phyloP scores from a whole-genome alignment of 148 eudicot species.

The Vaccinium darrowii region DNA sequence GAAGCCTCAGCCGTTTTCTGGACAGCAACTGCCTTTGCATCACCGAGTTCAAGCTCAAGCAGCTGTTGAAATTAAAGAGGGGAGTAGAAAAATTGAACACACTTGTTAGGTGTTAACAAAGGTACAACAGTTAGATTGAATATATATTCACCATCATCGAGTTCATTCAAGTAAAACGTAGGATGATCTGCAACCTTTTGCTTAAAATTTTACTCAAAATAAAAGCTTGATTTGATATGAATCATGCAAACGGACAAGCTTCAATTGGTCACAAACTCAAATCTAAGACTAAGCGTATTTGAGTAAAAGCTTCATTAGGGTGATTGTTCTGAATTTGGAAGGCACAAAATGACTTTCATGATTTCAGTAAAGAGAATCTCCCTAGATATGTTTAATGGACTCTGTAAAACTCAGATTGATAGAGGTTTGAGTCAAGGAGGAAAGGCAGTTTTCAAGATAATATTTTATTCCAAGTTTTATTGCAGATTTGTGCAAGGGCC shows the following conservation, averaged over 20 bases:
- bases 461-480: not conserved
- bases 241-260: not conserved
- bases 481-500: not conserved
- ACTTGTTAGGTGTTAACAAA: not conserved
- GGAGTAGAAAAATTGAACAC: not conserved
- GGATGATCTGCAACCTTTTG: not conserved
- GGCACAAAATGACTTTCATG: not conserved
- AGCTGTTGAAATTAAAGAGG: constrained; percentile 34
- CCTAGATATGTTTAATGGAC: not conserved
- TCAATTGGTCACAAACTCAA: not conserved
- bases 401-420: not conserved
- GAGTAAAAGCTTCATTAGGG: not conserved
- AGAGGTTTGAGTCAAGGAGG: not conserved
- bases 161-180: not conserved
- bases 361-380: not conserved
- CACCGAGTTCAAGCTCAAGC: constrained; percentile 61
- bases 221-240: not conserved
- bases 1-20: constrained; percentile 70
- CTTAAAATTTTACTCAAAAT: not conserved
- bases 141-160: constrained; percentile 1
- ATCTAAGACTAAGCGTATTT: not conserved
- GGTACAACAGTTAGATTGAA: not conserved
- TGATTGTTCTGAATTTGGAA: not conserved
- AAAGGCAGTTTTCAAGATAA: not conserved
- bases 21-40: constrained; percentile 55